Conservation (phyloP, 805 yeast genomes). For the Danielia reshetovae region DNA sequence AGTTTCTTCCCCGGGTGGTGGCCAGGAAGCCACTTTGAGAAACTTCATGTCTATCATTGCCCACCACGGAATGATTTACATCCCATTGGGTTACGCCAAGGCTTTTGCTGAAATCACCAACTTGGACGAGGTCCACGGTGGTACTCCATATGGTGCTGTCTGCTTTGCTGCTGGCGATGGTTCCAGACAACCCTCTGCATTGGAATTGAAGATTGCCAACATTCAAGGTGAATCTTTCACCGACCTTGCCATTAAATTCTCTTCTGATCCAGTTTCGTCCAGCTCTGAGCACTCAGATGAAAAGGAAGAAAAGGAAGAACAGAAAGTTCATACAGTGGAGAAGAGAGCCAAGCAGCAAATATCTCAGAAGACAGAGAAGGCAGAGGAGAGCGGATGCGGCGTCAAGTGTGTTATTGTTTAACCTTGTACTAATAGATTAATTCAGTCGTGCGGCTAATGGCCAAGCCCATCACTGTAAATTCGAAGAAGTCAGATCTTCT, state of each 20-base stretch:
- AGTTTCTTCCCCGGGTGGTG: constrained; percentile 77
- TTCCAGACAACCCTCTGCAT: constrained; percentile 58
- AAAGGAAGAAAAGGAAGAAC: background rate
- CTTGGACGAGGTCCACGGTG: constrained; percentile 69
- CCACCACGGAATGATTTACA: constrained; percentile 78
- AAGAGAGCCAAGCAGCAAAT: constrained; percentile 10
- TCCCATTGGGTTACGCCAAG: constrained; percentile 72
- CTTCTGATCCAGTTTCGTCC: background rate
- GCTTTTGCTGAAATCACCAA: constrained; percentile 51
- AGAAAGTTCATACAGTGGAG: constrained; percentile 1
- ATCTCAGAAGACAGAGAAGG: constrained; percentile 3
- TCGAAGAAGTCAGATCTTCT: too few species aligned
- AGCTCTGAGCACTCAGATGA: background rate
- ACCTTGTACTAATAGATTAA: too few species aligned
- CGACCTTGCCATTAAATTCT: constrained; percentile 25
- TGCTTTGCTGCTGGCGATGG: constrained; percentile 75
- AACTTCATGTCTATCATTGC: constrained; percentile 61
- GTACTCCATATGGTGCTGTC: constrained; percentile 87
- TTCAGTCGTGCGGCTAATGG: too few species aligned
- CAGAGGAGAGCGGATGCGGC: constrained; percentile 10
- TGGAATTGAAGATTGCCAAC: constrained; percentile 60
- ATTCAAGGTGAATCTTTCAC: constrained; percentile 66
- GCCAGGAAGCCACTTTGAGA: constrained; percentile 70
- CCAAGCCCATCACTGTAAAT: too few species aligned
- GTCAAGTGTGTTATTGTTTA: constrained; percentile 15